Base-by-base conservation (phyloP, 2,329 filamentous ascomycete species). In the Kalaharituber pfeilii region DNA sequence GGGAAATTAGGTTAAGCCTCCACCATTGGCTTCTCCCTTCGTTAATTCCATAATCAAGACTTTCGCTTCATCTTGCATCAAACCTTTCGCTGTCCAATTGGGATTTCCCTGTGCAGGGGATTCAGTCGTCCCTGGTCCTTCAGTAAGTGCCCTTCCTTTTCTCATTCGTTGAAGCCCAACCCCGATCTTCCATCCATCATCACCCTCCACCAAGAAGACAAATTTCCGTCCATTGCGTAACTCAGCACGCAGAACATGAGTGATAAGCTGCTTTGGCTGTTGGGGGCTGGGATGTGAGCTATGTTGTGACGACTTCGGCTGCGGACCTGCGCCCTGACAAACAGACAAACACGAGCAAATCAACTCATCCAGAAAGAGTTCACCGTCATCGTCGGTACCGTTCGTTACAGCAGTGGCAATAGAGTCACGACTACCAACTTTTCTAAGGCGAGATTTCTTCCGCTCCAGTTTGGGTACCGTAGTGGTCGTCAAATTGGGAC, bases 111-210 rank as follows among this genome's bases (percentile, higher is more conserved):
- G 4, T 13, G 20, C 13, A 15, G 33, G 33, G n/a, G n/a, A n/a
- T n/a, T n/a, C n/a, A n/a, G n/a, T n/a, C n/a, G n/a, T n/a, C 9
- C 30, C 30, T 9, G 30, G 9, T n/a, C 9, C 30, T 25, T 20
- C 18, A 5, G 5, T 11, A 15, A 5, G 11, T 13, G 5, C 78
- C 2, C 74, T 75, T 4, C 80, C 79, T 53, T 73, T 73, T 52
- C 78, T 70, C 62, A 84, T 67, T 45, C 75, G 72, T 65, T 80
- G 76, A 61, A 84, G 65, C 1, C 77, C 79, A 30, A 76, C 69
- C 1, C 77, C 72, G 24, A 84, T 70, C 72, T 84, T 84, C 80
- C 80, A 83, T 26, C 74, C 74, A 65, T 84, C 80, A 57, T 78
- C 73, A 64, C 82, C 78, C 39, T 73, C 71, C 29, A 83, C 68